Evolutionary conservation across 176 grass and related monocot species (phyloP).

Genomic region (Ensete glaucum): DNA sequence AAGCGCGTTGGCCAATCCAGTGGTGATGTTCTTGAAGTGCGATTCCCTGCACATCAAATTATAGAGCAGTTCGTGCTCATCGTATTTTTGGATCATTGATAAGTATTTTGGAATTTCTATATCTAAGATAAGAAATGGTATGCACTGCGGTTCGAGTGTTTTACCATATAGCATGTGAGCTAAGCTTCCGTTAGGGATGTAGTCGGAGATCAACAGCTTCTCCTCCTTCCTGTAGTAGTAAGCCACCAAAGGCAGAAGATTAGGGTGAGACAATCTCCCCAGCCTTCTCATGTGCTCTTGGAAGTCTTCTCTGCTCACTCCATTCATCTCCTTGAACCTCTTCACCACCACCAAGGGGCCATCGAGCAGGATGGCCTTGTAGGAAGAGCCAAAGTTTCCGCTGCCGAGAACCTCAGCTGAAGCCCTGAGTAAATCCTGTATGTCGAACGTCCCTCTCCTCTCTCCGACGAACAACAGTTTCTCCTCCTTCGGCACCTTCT

Average conservation of each 20-base stretch:
- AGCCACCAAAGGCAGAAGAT: conserved; percentile 68
- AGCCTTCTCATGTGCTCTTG: conserved; percentile 80
- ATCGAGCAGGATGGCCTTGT: conserved; percentile 54
- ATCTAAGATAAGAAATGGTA: too few relatives aligned
- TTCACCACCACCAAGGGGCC: conserved; percentile 70
- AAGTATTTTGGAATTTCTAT: too few relatives aligned
- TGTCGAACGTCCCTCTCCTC: conserved; percentile 36
- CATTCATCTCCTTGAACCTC: conserved; percentile 75
- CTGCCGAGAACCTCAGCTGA: conserved; percentile 82
- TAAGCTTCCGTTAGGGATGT: conserved; percentile 71
- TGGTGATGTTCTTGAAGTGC: conserved; percentile 34
- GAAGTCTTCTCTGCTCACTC: conserved; percentile 51
- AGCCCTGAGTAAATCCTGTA: conserved; percentile 74
- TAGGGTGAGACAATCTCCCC: conserved; percentile 58
- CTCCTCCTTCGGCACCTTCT: conserved; percentile 6
- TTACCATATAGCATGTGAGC: conserved; percentile 62
- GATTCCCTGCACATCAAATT: conserved; percentile 23
- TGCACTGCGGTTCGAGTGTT: not conserved
- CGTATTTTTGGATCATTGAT: not conserved
- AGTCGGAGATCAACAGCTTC: conserved; percentile 67
- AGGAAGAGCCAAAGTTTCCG: conserved; percentile 78
- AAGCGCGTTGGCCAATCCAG: conserved; percentile 64
- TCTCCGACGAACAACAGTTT: conserved; percentile 59
- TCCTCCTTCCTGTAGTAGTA: conserved; percentile 93
- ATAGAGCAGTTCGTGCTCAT: not conserved